These are phyloP conservation scores for Claviceps sp. DNA, from an alignment of 2,329 filamentous ascomycete genomes.

Conservation along the genomic window DNA sequence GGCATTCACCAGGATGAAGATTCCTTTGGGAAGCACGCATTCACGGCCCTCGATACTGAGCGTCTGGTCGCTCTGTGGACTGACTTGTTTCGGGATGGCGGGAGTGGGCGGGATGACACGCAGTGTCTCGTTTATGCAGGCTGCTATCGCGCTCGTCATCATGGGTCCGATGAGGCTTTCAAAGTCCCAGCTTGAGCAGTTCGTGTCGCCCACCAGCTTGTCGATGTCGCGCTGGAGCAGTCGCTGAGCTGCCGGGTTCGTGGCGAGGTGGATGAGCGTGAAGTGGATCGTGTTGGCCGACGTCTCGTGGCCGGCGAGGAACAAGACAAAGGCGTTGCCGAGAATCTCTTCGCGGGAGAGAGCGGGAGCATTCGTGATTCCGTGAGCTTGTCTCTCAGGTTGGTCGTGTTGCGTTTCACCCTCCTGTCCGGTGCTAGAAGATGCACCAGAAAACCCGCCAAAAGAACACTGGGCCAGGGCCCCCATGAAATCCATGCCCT, in stretches of 20 bases:
- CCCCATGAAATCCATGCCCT: conserved; percentile 40
- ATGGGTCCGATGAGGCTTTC: conserved; percentile 52
- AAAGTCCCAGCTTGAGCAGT: conserved; percentile 56
- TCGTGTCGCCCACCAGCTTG: conserved; percentile 42
- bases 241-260: conserved; percentile 49
- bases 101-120: conserved; percentile 59
- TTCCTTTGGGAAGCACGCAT: conserved; percentile 42
- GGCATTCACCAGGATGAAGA: conserved; percentile 41
- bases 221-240: conserved; percentile 58
- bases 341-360: conserved; percentile 53
- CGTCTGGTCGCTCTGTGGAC: conserved; percentile 35
- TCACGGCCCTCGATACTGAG: conserved; percentile 45
- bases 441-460: neutral
- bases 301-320: conserved; percentile 69
- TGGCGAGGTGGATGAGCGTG: conserved; percentile 52
- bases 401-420: neutral
- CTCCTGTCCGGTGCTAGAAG: conserved; percentile 14
- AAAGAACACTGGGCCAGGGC: conserved; percentile 20
- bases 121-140: conserved; percentile 66
- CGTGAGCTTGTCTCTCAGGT: conserved; percentile 16
- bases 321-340: conserved; percentile 57
- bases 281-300: conserved; percentile 66
- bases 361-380: conserved; percentile 16
- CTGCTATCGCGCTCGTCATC: conserved; percentile 56
- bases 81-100: conserved; percentile 56